Evolutionary conservation across 208 protist species (phyloP), one percentile per base, ranked within the genome.

Genomic region (Leishmania tarentolae): DNA sequence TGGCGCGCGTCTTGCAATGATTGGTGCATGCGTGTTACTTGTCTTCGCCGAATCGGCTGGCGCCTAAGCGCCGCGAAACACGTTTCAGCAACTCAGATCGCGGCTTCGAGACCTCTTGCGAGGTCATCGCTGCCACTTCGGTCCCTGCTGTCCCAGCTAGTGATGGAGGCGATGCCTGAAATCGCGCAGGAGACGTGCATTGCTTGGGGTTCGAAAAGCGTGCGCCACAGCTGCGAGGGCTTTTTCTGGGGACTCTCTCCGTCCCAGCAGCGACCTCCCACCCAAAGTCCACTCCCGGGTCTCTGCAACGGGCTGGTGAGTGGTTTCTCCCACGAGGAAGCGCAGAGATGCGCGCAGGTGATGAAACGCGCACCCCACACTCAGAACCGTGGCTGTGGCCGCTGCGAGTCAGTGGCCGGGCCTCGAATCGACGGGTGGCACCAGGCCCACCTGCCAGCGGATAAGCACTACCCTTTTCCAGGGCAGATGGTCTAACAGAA

Each of bases 71-170:
- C 61, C 52, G 65, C 1, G 81, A n/a, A 31, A 85, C 76, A 21
- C 81, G 81, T n/a, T n/a, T 42, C 71, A 85, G 71, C 47, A 65
- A 52, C 3, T 56, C 69, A 68, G 81, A 81, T 31, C 81, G 81
- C 31, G 76, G 71, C 76, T 71, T 81, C 37, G 81, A 78, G 24
- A 46, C 78, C 72, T 78, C 81, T 42, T 80, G 70, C 6, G 69
- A 57, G 24, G 40, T 44, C 42, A 70, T 2, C 46, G 75, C 5
- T n/a, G 4, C 42, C 44, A 28, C 42, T 47, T 24, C 1, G 24
- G 40, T 44, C 46, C 15, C 53, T 47, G 44, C 1, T 40, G 40
- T 44, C 46, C 15, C 53, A 3, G 37, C 44, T 15, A 19, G 15
- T 24, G 75, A 11, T 13, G 37, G 52, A 35, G 17, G n/a, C 21